phyloP scores from a whole-genome alignment of 106 monocot genomes.

The Platanthera guangdongensis region DNA sequence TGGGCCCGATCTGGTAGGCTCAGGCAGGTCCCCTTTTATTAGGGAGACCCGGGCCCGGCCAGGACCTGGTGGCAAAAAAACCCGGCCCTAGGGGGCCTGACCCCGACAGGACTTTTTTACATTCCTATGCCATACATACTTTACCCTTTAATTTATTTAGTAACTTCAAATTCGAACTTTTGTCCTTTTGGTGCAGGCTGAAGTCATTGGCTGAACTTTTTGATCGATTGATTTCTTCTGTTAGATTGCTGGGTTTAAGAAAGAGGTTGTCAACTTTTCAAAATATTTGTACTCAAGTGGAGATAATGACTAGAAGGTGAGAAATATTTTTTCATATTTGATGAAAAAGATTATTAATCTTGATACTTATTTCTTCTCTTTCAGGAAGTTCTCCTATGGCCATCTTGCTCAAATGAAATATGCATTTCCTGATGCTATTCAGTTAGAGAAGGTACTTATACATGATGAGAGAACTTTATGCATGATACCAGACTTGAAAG shows the following conservation, averaged over 20 bases:
- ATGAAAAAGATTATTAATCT: background rate
- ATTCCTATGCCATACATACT: too few species aligned
- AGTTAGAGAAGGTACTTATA: slow-evolving; percentile 50
- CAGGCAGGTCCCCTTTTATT: too few species aligned
- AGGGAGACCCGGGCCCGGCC: too few species aligned
- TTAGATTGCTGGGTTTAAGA: slow-evolving; percentile 48
- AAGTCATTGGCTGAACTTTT: slow-evolving; percentile 41
- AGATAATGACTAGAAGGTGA: slow-evolving; percentile 52
- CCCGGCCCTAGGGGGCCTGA: too few species aligned
- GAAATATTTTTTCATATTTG: background rate
- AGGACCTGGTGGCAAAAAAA: too few species aligned
- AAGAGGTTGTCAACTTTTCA: slow-evolving; percentile 44
- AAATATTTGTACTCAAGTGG: slow-evolving; percentile 57
- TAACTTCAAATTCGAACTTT: background rate
- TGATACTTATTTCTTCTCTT: background rate
- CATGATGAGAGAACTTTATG: slow-evolving; percentile 52
- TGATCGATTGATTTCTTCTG: slow-evolving; percentile 44
- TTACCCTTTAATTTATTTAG: background rate
- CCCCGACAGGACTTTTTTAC: too few species aligned
- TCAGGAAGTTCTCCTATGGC: slow-evolving; percentile 46
- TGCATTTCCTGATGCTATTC: slow-evolving; percentile 52
- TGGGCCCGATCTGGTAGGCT: too few species aligned
- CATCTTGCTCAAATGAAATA: slow-evolving; percentile 73
- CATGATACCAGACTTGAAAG: slow-evolving; percentile 57
- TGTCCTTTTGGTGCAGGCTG: slow-evolving; percentile 20